Evolutionary conservation across 208 protist genomes (phyloP).

Genomic region (Wallacemonas collosoma): DNA sequence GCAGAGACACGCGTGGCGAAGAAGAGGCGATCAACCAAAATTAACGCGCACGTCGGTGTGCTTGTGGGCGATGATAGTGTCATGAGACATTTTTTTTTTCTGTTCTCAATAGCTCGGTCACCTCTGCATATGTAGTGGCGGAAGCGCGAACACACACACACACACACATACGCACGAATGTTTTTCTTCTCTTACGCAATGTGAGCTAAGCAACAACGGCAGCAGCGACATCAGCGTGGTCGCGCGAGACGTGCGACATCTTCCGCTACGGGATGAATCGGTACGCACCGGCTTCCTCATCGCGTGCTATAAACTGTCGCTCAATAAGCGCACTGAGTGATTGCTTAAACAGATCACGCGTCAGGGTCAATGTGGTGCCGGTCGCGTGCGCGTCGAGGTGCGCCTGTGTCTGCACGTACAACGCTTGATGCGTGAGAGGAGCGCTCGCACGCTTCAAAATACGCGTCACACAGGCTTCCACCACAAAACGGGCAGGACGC

Average conservation of each 20-base stretch:
- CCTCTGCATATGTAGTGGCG: too few species aligned
- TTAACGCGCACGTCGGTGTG: too few species aligned
- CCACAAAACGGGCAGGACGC: background rate
- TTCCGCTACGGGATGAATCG: conserved; percentile 28
- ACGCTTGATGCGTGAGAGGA: background rate
- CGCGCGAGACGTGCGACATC: too few species aligned
- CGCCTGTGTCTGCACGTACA: background rate
- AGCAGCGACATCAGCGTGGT: too few species aligned
- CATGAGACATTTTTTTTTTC: conserved; percentile 1
- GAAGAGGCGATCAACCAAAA: too few species aligned
- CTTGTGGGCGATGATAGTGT: too few species aligned
- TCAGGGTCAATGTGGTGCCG: conserved; percentile 25
- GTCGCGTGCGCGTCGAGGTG: conserved; percentile 12
- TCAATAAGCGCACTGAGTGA: conserved; percentile 54
- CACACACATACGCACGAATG: background rate
- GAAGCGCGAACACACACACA: background rate
- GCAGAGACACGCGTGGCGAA: too few species aligned
- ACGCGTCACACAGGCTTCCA: background rate
- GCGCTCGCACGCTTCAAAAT: conserved; percentile 1
- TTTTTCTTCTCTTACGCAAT: background rate
- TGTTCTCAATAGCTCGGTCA: background rate
- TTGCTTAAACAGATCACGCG: conserved; percentile 47
- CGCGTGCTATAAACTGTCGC: conserved; percentile 59
- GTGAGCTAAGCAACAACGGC: too few species aligned
- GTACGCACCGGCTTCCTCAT: conserved; percentile 38